phyloP scores from a whole-genome alignment of 2,329 filamentous ascomycete genomes.

The Monosporascus cannonballus region DNA sequence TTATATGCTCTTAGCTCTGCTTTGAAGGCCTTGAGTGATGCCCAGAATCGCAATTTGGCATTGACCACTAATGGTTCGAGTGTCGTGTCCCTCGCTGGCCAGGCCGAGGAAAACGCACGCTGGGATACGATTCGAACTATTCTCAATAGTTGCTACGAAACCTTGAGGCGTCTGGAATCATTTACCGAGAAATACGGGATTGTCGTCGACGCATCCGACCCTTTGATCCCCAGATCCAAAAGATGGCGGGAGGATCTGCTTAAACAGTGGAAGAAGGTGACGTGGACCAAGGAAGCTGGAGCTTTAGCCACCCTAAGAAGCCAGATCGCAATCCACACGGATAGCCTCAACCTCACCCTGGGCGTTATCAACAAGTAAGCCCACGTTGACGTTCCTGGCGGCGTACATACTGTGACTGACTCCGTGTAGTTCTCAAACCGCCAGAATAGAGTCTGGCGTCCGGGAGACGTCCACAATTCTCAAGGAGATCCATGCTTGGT shows the following conservation, averaged over 20 bases:
- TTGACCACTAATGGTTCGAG: too few species aligned
- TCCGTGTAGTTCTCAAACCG: conserved; percentile 4
- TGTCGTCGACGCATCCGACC: conserved; percentile 4
- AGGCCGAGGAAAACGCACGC: too few species aligned
- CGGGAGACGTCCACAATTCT: conserved; percentile 7
- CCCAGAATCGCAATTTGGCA: not conserved
- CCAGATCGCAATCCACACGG: conserved; percentile 18
- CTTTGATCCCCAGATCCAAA: conserved; percentile 2
- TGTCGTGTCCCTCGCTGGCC: too few species aligned
- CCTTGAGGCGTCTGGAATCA: conserved; percentile 13
- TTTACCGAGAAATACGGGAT: conserved; percentile 15
- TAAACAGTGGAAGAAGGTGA: conserved; percentile 23
- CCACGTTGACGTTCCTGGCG: too few species aligned
- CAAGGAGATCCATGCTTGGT: conserved; percentile 13
- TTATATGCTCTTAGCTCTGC: conserved; percentile 22
- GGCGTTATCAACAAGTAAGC: conserved; percentile 12
- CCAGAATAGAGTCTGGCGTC: conserved; percentile 6
- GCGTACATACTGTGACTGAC: conserved; percentile 1
- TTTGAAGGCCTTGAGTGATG: conserved; percentile 14
- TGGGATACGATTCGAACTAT: conserved; percentile 8
- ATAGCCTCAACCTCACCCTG: conserved; percentile 18
- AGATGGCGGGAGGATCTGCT: conserved; percentile 16
- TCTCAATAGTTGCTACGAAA: conserved; percentile 11
- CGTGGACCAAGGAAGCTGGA: conserved; percentile 24
- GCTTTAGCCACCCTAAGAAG: conserved; percentile 16